These are phyloP conservation scores for Paraphaeosphaeria minitans DNA, from an alignment of 2,329 filamentous ascomycete genomes.

Conservation along the genomic window DNA sequence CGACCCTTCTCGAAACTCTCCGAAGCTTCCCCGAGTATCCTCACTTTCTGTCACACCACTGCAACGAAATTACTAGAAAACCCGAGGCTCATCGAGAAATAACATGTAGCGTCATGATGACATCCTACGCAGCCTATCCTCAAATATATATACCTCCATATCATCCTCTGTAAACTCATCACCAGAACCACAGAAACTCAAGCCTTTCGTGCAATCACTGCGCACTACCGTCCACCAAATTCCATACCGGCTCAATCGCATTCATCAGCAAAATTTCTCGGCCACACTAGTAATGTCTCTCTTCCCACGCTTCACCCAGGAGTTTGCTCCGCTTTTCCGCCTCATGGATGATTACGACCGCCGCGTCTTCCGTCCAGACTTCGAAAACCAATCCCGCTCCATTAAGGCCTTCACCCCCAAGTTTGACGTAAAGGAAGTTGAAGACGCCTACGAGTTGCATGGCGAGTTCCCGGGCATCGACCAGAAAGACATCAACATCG, in stretches of 20 bases:
- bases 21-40: constrained; percentile 13
- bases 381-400: constrained; percentile 28
- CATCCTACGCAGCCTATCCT: neutral
- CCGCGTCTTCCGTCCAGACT: constrained; percentile 31
- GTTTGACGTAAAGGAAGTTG: constrained; percentile 77
- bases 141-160: constrained; percentile 16
- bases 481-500: constrained; percentile 75
- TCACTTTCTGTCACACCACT: constrained; percentile 12
- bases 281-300: constrained; percentile 46
- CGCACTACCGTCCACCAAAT: constrained; percentile 39
- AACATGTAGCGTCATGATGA: neutral
- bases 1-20: constrained; percentile 14
- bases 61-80: constrained; percentile 1
- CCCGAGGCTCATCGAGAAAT: neutral
- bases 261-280: constrained; percentile 33
- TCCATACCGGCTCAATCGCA: constrained; percentile 33
- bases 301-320: constrained; percentile 49
- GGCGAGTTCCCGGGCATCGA: constrained; percentile 78
- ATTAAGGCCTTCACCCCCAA: constrained; percentile 71
- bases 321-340: constrained; percentile 53
- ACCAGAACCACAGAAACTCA: constrained; percentile 30
- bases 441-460: constrained; percentile 73
- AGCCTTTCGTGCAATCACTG: constrained; percentile 44
- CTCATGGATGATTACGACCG: constrained; percentile 56
- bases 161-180: constrained; percentile 17